These are phyloP conservation scores for Cladosporium sp. DNA, from an alignment of 2,329 filamentous ascomycete genomes.

Conservation along the genomic window DNA sequence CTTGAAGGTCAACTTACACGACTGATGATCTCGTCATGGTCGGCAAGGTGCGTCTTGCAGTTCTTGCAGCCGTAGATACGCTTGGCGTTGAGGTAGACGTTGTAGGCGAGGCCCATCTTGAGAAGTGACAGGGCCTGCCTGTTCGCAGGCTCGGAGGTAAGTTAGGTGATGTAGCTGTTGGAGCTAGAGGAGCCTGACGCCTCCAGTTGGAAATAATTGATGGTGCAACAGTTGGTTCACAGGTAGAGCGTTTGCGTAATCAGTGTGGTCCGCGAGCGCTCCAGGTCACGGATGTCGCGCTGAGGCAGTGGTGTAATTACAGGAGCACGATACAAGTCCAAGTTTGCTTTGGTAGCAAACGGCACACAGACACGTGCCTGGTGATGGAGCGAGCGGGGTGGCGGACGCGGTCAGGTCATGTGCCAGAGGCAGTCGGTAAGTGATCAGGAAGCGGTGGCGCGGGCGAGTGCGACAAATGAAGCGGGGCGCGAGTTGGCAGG, in stretches of 20 bases:
- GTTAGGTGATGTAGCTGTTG: neutral
- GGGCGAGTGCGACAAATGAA: neutral
- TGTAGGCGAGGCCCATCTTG: conserved; percentile 34
- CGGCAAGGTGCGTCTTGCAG: conserved; percentile 93
- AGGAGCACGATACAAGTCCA: neutral
- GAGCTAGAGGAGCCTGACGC: neutral
- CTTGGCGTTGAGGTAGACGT: conserved; percentile 67
- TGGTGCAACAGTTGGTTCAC: neutral
- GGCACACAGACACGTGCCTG: neutral
- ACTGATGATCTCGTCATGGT: conserved; percentile 94
- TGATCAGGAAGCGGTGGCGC: conserved; percentile 3
- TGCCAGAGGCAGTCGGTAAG: neutral
- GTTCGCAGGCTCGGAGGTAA: neutral
- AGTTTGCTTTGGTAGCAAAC: neutral
- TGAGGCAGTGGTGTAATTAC: neutral
- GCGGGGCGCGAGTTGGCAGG: neutral
- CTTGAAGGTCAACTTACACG: conserved; percentile 55
- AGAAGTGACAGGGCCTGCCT: neutral
- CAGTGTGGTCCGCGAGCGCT: neutral
- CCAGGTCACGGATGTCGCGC: neutral
- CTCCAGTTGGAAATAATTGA: neutral
- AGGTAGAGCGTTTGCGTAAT: neutral
- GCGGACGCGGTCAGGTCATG: conserved; percentile 1
- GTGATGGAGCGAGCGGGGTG: neutral
- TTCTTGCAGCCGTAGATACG: conserved; percentile 77